Percentiles rank a stretch among this genome's conserved stretches.
phyloP scores from a whole-genome alignment of 179 eudicot species.

The Gypsophila paniculata region DNA sequence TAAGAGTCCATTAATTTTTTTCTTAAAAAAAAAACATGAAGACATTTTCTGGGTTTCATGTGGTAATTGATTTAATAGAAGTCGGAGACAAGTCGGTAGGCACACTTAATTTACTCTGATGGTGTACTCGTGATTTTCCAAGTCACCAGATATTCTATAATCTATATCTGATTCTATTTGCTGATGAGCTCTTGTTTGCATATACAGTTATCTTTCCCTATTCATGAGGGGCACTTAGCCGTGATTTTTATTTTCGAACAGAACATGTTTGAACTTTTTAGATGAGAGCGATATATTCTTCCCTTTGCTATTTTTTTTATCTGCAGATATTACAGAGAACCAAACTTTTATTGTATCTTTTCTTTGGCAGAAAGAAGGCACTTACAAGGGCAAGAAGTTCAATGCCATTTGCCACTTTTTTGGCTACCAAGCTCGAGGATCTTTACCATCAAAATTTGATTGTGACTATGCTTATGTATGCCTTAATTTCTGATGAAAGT shows the following conservation, averaged over 20 bases:
- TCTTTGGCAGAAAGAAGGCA: slow-evolving; percentile 78
- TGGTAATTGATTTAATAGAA: neutral
- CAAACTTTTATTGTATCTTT: neutral
- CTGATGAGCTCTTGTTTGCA: neutral
- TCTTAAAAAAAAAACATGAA: neutral
- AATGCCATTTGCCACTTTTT: slow-evolving; percentile 97
- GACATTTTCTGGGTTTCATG: neutral
- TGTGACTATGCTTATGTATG: slow-evolving; percentile 94
- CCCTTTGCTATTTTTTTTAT: slow-evolving; percentile 5
- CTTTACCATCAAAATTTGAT: slow-evolving; percentile 90
- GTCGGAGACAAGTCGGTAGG: neutral
- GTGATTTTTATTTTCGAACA: neutral
- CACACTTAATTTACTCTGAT: neutral
- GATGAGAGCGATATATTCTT: slow-evolving; percentile 9
- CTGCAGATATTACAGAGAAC: slow-evolving; percentile 12
- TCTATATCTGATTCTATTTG: neutral
- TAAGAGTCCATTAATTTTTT: neutral
- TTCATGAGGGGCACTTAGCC: neutral
- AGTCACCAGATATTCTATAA: neutral
- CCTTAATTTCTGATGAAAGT: slow-evolving; percentile 12
- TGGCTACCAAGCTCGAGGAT: slow-evolving; percentile 98
- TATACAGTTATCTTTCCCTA: neutral
- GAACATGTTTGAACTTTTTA: slow-evolving; percentile 4
- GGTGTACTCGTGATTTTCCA: neutral
- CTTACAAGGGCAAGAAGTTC: slow-evolving; percentile 94